These are phyloP conservation scores for Neonectria coccinea DNA, from an alignment of 2,329 filamentous ascomycete genomes.

Conservation along the genomic window DNA sequence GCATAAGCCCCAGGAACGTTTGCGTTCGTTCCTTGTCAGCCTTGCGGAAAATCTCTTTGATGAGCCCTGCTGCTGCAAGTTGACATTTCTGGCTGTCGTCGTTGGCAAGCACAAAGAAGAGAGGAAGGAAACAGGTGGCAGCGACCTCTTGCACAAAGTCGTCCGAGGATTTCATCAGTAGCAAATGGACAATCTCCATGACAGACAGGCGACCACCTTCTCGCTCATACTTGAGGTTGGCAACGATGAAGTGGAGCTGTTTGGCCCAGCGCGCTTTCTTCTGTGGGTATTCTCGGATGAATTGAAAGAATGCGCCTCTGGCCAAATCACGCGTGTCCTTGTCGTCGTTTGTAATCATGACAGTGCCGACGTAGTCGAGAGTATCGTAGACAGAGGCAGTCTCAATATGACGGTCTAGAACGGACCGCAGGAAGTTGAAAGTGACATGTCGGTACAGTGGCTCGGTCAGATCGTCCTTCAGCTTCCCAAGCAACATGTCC, in stretches of 20 bases:
- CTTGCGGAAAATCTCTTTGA: conserved; percentile 84
- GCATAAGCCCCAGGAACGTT: conserved; percentile 77
- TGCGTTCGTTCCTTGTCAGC: conserved; percentile 79
- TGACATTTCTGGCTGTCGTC: conserved; percentile 90
- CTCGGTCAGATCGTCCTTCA: conserved; percentile 91
- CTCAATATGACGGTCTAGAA: conserved; percentile 86
- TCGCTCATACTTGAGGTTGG: conserved; percentile 91
- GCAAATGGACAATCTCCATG: conserved; percentile 88
- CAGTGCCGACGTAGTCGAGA: conserved; percentile 85
- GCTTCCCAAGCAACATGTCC: conserved; percentile 82
- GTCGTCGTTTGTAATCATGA: conserved; percentile 97
- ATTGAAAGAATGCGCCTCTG: conserved; percentile 91
- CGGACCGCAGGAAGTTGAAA: conserved; percentile 91
- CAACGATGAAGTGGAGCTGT: conserved; percentile 87
- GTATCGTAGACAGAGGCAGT: conserved; percentile 92
- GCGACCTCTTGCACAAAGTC: conserved; percentile 86
- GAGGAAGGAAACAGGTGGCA: conserved; percentile 83
- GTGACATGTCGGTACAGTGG: conserved; percentile 92
- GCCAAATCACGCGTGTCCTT: conserved; percentile 88
- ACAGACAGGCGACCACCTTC: conserved; percentile 91
- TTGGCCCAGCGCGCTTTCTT: conserved; percentile 89
- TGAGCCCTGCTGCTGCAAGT: conserved; percentile 80
- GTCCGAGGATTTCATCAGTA: conserved; percentile 87
- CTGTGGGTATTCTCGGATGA: conserved; percentile 94
- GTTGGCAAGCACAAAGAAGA: conserved; percentile 88